Evolutionary conservation across 1,139 yeast species (phyloP), one percentile per base, ranked within the genome.

Genomic region (Suhomyces wounanorum): DNA sequence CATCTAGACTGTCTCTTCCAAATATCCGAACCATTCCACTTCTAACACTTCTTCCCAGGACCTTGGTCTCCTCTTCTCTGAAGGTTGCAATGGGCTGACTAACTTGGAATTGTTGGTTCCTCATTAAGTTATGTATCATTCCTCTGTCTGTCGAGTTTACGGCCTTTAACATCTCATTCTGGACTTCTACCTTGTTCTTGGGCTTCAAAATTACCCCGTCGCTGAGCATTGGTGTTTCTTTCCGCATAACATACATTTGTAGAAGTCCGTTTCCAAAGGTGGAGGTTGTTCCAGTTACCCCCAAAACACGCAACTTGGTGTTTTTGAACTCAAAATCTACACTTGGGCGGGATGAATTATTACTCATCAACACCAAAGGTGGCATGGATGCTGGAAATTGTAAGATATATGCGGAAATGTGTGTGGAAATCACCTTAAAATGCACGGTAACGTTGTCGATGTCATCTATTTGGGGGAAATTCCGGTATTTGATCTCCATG

Each of bases 271-370:
- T 69, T 8, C 77, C 77, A 53, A 73, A 72, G 0, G 77, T 70
- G 9, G 78, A 71, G 1, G 75, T 60, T 3, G 73, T 69, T 0
- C 77, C 77, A 3, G 76, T 65, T 0, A 71, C 65, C 0, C 79
- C 79, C 37, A 57, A 51, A 3, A 72, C 59, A 28, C 79, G 61
- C 26, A 74, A 58, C 48, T 70, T 70, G 25, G 74, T 65, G 31
- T 57, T 59, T 36, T 62, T 59, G 57, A 63, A 66, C 26, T 57
- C 51, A 31, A 70, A 63, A 53, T 75, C 79, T 8, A 69, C 73
- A 11, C 68, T 65, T 1, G 79, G 78, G 41, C 61, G 64, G 35
- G 67, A 55, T 36, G 71, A 69, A 49, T 73, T 75, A 51, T 73
- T 73, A 52, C 69, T 60, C 45, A 67, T 54, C 10, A 70, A 41